Evolutionary conservation across 768 basidiomycete species (phyloP).

Genomic region (Cantharellus cinnabarinus): DNA sequence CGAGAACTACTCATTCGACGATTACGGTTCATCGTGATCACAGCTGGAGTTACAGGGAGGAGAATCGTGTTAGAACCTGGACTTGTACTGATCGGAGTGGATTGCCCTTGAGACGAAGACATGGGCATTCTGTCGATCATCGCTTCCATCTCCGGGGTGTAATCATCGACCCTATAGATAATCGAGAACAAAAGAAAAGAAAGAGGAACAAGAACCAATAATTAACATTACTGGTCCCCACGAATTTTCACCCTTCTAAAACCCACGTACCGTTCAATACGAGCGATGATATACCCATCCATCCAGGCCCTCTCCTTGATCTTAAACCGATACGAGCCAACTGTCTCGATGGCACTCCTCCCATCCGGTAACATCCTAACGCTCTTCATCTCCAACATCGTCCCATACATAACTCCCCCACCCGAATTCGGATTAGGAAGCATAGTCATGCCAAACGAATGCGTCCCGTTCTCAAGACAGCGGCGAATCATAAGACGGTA

Average conservation of each 20-base stretch:
- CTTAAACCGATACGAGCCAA: constrained; percentile 58
- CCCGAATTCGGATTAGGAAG: constrained; percentile 27
- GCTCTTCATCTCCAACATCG: constrained; percentile 74
- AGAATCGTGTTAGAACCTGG: neutral
- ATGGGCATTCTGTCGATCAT: constrained; percentile 13
- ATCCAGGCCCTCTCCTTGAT: constrained; percentile 63
- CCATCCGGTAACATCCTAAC: constrained; percentile 84
- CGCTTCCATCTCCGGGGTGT: constrained; percentile 21
- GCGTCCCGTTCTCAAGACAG: constrained; percentile 57
- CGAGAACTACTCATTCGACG: too few relatives aligned
- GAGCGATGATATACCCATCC: constrained; percentile 79
- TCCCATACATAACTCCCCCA: constrained; percentile 59
- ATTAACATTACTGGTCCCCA: neutral
- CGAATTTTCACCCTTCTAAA: neutral
- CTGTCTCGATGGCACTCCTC: constrained; percentile 63
- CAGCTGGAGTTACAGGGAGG: neutral
- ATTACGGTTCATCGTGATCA: too few relatives aligned
- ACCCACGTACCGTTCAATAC: constrained; percentile 36
- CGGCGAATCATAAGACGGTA: constrained; percentile 94
- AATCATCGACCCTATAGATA: constrained; percentile 18
- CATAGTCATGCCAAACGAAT: constrained; percentile 89
- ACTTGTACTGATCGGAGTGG: neutral
- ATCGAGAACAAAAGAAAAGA: neutral
- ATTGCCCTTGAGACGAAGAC: neutral
- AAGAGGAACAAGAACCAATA: neutral